Evolutionary conservation across 2,329 filamentous ascomycete species (phyloP), one percentile per base, ranked within the genome.

Genomic region (Ophiosphaerella korrae): DNA sequence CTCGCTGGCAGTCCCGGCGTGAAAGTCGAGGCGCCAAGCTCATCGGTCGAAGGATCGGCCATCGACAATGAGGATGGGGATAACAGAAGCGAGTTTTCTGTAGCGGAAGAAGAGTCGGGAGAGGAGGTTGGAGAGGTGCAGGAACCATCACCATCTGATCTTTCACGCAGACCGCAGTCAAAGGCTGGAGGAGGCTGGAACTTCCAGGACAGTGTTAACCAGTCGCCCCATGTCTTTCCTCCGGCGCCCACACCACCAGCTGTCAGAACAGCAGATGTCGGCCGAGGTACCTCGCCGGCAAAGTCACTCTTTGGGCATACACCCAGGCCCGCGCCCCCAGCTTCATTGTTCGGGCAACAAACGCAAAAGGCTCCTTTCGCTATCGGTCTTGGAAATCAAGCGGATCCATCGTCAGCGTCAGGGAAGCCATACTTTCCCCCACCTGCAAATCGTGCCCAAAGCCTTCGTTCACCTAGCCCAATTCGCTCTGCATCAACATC

Each of bases 381-480:
- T 9, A 34, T 50, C 4, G 52, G 48, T 24, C 26, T 29, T 13
- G 50, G 43, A 7, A 36, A 41, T 29, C 53, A 57, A 39, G 37
- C 53, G 24, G 24, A 37, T 21, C 55, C 57, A 33, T 50, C 61
- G 7, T 40, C 53, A 6, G 48, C 53, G 9, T 24, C 74, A 18
- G 68, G 68, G 3, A 48, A 52, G 45, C 58, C 50, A 77, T 80
- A 81, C 21, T 82, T 89, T 48, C 76, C 83, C 8, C 83, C 82
- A 39, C 71, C 74, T 31, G 77, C 82, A 32, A 53, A 21, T 78
- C 55, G 64, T 46, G 42, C 51, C 72, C 70, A 70, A n/a, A 87
- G 83, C 57, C 87, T 88, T 40, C 84, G 88, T 32, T 90, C 88
- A 8, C 88, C 89, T 1, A 92, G 88, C 57, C 88, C 89, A 1